Evolutionary conservation across 1,284 basidiomycete genomes (phyloP).

Genomic region (Ustilago vetiveriae): DNA sequence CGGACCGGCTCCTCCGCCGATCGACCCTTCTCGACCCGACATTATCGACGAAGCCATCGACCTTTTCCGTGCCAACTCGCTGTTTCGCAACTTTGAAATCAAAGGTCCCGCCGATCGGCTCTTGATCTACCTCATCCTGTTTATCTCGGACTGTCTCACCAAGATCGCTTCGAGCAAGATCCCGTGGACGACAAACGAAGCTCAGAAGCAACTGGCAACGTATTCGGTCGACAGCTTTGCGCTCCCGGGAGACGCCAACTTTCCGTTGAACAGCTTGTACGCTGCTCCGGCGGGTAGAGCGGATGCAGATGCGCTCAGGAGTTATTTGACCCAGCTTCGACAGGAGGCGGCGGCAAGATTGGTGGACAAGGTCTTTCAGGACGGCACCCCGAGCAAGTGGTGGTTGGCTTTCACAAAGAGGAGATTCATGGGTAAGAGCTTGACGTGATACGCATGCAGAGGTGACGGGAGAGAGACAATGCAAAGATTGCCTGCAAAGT

Average conservation of each 20-base stretch:
- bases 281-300: slow-evolving; percentile 78
- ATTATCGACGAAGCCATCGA: slow-evolving; percentile 96
- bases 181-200: slow-evolving; percentile 74
- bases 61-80: slow-evolving; percentile 97
- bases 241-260: slow-evolving; percentile 94
- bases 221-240: slow-evolving; percentile 88
- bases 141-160: slow-evolving; percentile 94
- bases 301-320: slow-evolving; percentile 88
- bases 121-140: slow-evolving; percentile 98
- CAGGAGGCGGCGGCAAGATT: slow-evolving; percentile 88
- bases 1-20: slow-evolving; percentile 82
- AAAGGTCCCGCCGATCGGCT: slow-evolving; percentile 91
- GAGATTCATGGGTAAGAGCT: slow-evolving; percentile 65
- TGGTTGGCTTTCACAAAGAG: slow-evolving; percentile 92
- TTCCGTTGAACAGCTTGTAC: slow-evolving; percentile 92
- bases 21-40: slow-evolving; percentile 81
- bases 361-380: slow-evolving; percentile 85
- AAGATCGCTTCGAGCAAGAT: slow-evolving; percentile 60
- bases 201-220: slow-evolving; percentile 86
- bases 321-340: slow-evolving; percentile 89
- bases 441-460: slow-evolving; percentile 17
- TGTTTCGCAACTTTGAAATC: slow-evolving; percentile 99
- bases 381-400: slow-evolving; percentile 96
- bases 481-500: no score
- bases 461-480: no score